Conservation (phyloP, 2,329 filamentous ascomycete genomes). For the Claviceps arundinis region DNA sequence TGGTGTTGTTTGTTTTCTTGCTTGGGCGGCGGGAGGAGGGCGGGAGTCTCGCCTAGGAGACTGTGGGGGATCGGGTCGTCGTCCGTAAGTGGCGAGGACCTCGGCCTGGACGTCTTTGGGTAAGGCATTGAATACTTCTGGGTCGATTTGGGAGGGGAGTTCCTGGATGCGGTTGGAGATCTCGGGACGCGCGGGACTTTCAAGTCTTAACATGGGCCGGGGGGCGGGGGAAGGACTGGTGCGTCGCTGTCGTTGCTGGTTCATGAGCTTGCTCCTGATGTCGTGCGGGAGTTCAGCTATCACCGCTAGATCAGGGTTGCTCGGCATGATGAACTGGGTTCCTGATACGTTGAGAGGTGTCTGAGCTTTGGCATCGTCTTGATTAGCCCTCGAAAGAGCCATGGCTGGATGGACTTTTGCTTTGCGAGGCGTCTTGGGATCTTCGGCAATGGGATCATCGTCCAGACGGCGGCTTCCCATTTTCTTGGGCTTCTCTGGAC, state of each 20-base stretch:
- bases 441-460: constrained; percentile 42
- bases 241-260: constrained; percentile 37
- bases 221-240: constrained; percentile 5
- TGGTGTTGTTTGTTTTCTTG: constrained; percentile 43
- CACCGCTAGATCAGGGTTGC: constrained; percentile 68
- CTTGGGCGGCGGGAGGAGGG: constrained; percentile 31
- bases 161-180: constrained; percentile 11
- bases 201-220: constrained; percentile 18
- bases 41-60: constrained; percentile 39
- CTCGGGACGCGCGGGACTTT: constrained; percentile 21
- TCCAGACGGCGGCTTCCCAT: constrained; percentile 18
- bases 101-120: constrained; percentile 80
- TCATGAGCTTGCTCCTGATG: constrained; percentile 63
- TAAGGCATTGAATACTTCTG: constrained; percentile 68
- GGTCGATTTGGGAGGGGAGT: constrained; percentile 72
- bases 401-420: constrained; percentile 40
- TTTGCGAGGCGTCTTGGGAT: constrained; percentile 39
- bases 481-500: constrained; percentile 19
- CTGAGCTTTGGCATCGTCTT: constrained; percentile 41
- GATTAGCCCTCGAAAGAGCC: constrained; percentile 34
- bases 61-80: constrained; percentile 24
- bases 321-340: constrained; percentile 85
- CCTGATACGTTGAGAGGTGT: constrained; percentile 65
- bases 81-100: constrained; percentile 58
- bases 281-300: constrained; percentile 72